Conservation (phyloP, 495 filamentous ascomycete genomes). For the Amorphotheca resinae region DNA sequence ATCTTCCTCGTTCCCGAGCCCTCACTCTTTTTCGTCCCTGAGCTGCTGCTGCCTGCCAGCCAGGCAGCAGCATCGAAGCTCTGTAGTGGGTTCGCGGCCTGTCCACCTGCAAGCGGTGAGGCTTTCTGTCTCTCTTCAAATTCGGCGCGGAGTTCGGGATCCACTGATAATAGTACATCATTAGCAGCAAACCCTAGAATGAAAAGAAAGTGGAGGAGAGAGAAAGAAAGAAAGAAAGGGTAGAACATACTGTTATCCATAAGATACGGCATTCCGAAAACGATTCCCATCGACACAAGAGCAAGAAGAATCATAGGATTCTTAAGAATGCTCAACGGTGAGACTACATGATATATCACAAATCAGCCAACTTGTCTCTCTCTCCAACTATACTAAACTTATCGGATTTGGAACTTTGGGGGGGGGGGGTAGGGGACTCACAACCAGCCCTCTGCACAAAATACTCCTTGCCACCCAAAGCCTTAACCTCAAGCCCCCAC, state of each 20-base stretch:
- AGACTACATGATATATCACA: slow-evolving; percentile 28
- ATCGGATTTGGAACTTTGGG: too few species aligned
- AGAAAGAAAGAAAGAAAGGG: neutral
- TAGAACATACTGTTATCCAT: slow-evolving; percentile 80
- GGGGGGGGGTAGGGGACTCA: slow-evolving; percentile 44
- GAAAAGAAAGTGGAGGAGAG: neutral
- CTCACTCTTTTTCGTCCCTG: slow-evolving; percentile 19
- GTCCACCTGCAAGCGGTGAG: slow-evolving; percentile 39
- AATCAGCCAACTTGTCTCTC: slow-evolving; percentile 4
- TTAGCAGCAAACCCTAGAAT: neutral
- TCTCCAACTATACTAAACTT: too few species aligned
- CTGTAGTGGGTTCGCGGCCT: slow-evolving; percentile 37
- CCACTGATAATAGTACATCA: slow-evolving; percentile 48
- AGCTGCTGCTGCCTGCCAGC: slow-evolving; percentile 43
- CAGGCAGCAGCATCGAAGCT: slow-evolving; percentile 82
- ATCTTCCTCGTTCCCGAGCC: slow-evolving; percentile 18
- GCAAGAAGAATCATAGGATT: slow-evolving; percentile 94
- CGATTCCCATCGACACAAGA: slow-evolving; percentile 63
- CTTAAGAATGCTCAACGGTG: slow-evolving; percentile 59
- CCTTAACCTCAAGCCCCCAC: slow-evolving; percentile 44
- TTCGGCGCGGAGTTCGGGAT: slow-evolving; percentile 83
- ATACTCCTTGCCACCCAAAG: slow-evolving; percentile 52
- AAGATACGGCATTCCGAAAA: slow-evolving; percentile 84
- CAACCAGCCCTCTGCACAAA: slow-evolving; percentile 61
- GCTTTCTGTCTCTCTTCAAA: slow-evolving; percentile 82